Evolutionary conservation across 225 moss, liverwort and hornwort genomes (phyloP).

Genomic region (Physcomitrium patens): DNA sequence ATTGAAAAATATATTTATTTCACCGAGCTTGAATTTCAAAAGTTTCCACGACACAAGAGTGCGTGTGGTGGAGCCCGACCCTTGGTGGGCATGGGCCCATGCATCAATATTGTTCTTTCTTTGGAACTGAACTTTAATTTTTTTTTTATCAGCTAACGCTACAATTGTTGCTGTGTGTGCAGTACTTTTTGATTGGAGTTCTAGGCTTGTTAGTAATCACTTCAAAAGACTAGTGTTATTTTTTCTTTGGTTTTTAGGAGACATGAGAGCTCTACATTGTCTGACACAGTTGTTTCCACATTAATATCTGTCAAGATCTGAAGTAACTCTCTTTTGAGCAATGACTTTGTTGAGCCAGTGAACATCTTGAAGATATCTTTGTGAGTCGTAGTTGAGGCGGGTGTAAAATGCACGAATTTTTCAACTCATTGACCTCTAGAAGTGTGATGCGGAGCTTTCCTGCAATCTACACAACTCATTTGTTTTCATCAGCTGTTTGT

Average conservation of each 20-base stretch:
- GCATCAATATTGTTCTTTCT: neutral
- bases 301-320: conserved; percentile 26
- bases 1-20: conserved; percentile 1
- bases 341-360: conserved; percentile 1
- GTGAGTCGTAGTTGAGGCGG: neutral
- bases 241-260: conserved; percentile 16
- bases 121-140: conserved; percentile 8
- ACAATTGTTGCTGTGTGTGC: conserved; percentile 41
- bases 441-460: conserved; percentile 3
- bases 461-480: neutral
- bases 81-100: neutral
- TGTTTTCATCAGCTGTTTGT: conserved; percentile 15
- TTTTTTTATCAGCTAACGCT: conserved; percentile 19
- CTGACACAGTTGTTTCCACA: conserved; percentile 51
- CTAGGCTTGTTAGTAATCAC: conserved; percentile 97
- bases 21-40: conserved; percentile 8
- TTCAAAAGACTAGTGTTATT: conserved; percentile 72
- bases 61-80: conserved; percentile 23
- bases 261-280: conserved; percentile 42
- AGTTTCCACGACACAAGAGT: neutral
- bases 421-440: conserved; percentile 8
- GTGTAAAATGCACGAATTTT: conserved; percentile 5
- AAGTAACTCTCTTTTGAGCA: conserved; percentile 32
- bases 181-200: conserved; percentile 93
- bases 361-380: too few species aligned